Evolutionary conservation across 2,329 filamentous ascomycete species (phyloP), one percentile per base, ranked within the genome.

Genomic region (Fusarium setosum): DNA sequence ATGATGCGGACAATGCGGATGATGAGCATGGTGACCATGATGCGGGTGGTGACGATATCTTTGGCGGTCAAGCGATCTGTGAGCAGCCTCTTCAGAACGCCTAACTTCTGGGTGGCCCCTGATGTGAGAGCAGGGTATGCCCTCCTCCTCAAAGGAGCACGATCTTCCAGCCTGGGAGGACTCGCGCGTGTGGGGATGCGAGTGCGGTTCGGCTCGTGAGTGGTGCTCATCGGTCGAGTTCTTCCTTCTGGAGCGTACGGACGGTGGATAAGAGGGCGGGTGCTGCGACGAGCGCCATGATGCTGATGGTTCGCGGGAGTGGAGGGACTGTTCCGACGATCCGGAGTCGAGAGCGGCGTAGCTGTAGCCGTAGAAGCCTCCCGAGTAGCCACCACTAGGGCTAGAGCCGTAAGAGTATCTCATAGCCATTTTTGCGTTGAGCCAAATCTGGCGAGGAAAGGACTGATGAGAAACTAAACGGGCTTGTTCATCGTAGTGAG

Each of bases 141-240:
- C 44, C 35, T 63, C 63, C 6, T 67, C 63, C 9, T 55, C 40
- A n/a, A 55, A 26, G 10, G 58, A 66, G 9, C 58, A 41, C 26
- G 31, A 29, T n/a, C 40, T 59, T 35, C 63, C 53, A 17, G 55
- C 59, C 6, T 45, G 35, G 6, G 63, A 66, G 15, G 63, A 66
- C 37, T 66, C 63, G 5, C 58, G 55, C 6, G 58, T 55, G 32
- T 58, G 62, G 5, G 18, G 15, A 42, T 57, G 32, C 2, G 50
- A 26, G 21, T 15, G 26, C 15, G 18, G 10, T 6, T 51, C 45
- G 31, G 26, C 9, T 20, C 47, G 51, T 6, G 51, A 35, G 21
- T 40, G 37, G 13, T 49, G 10, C 13, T 61, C 56, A 31, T 65
- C 62, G 24, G 34, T 62, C 8, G 57, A 65, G 24, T 53, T 45